A percentile compares a stretch with the other conserved stretches of the same genome.
These are phyloP conservation scores for Aspergillus avenaceus DNA, from an alignment of 495 filamentous ascomycete genomes.

Conservation along the genomic window DNA sequence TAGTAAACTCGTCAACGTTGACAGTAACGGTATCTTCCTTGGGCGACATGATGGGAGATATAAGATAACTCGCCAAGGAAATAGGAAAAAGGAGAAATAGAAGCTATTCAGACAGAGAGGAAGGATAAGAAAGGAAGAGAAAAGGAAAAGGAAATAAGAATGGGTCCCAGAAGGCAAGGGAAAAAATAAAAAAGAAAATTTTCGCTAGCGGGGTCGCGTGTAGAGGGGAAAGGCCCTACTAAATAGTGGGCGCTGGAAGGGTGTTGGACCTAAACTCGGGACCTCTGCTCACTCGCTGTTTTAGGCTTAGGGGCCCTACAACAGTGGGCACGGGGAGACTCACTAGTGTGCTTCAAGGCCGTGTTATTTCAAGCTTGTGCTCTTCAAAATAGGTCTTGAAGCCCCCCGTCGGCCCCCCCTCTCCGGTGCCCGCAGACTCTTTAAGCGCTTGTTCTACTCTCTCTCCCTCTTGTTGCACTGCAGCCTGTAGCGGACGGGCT, in stretches of 20 bases:
- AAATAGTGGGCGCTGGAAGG: conserved; percentile 14
- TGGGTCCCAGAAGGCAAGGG: conserved; percentile 5
- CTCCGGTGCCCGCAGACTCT: neutral
- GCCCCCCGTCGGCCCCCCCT: neutral
- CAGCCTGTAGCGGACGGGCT: neutral
- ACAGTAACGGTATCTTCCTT: conserved; percentile 37
- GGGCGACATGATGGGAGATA: conserved; percentile 25
- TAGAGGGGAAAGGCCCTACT: conserved; percentile 7
- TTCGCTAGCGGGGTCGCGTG: conserved; percentile 19
- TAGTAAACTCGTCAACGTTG: conserved; percentile 58
- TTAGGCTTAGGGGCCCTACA: conserved; percentile 12
- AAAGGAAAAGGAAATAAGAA: conserved; percentile 2
- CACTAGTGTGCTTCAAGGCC: conserved; percentile 2
- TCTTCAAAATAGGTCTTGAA: neutral
- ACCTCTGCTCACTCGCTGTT: conserved; percentile 4
- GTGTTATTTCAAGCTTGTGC: too few species aligned
- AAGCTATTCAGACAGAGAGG: conserved; percentile 1
- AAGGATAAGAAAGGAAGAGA: conserved; percentile 1
- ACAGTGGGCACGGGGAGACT: neutral
- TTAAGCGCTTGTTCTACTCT: neutral
- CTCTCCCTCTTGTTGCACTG: neutral
- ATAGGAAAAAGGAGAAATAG: neutral
- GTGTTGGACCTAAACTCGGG: neutral
- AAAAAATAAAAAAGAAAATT: conserved; percentile 19
- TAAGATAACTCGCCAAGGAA: neutral